Evolutionary conservation across 352 stramenopile species (phyloP).

Genomic region (Globisporangium recalcitrans): DNA sequence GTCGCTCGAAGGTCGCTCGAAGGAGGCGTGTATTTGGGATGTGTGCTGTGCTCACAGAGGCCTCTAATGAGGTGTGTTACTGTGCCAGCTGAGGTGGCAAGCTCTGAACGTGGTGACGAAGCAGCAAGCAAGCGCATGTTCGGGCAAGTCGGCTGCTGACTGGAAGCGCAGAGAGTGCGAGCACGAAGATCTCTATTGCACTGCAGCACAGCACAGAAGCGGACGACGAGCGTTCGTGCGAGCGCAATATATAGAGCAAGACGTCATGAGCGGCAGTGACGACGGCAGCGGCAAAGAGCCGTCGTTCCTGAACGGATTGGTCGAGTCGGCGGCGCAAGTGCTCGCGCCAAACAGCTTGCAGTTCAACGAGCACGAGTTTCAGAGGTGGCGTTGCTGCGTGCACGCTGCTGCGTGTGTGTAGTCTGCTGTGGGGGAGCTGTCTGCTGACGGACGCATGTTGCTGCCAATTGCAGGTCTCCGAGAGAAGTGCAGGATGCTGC

Average conservation of each 20-base stretch:
- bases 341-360: constrained; percentile 68
- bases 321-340: constrained; percentile 40
- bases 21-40: neutral
- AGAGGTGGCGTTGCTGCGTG: constrained; percentile 27
- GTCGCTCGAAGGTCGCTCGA: neutral
- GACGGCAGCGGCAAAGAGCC: neutral
- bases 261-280: neutral
- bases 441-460: neutral
- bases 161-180: neutral
- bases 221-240: neutral
- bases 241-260: neutral
- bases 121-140: neutral
- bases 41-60: neutral
- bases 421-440: neutral
- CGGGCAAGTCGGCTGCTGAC: neutral
- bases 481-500: constrained; percentile 55
- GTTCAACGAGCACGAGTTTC: constrained; percentile 73
- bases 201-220: neutral
- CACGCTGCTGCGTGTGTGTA: too few relatives aligned
- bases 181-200: neutral
- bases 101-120: neutral
- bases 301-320: constrained; percentile 28
- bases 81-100: neutral
- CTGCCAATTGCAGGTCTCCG: constrained; percentile 30
- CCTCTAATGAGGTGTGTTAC: neutral